Base-by-base conservation (phyloP, 1,284 basidiomycete species). In the Xerocomus amazonicus region DNA sequence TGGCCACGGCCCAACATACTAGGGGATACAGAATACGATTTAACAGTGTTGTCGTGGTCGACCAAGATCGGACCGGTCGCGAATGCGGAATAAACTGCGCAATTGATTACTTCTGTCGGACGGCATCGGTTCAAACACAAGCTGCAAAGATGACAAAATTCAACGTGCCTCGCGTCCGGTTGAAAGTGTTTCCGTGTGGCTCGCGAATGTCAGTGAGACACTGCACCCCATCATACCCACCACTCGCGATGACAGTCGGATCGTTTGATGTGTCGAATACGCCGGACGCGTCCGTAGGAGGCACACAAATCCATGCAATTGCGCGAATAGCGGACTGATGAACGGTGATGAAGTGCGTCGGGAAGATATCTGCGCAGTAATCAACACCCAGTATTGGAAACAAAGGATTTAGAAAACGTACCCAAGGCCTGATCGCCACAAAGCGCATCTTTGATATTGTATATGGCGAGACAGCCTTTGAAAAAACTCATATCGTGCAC, bases 281-380 rank as follows among this genome's bases (percentile, higher is more conserved):
- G 2, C 81, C 86, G 0, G 73, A 68, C 1, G 74, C 68, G 17
- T 73, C 73, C 8, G 72, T 70, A 0, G 79, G 76, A 2, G 92
- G 90, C 0, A 79, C 74, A 16, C 79, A 79, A 34, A 90, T 73
- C 86, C 89, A 93, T 4, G 77, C 66, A 4, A 94, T 62, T 1
- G 83, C 76, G 28, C 86, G 82, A 43, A 94, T 79, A 3, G 88
- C 84, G n/a, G 85, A 85, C 59, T 90, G 85, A 59, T 94, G 90
- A 2, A 81, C 72, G 5, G 75, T 71, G 34, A 90, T 71, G 62
- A 87, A 89, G 58, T 90, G 81, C 0, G 81, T 83, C 3, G 90
- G 90, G 3, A 85, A 70, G 14, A 83, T 57, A 31, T 76, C 73
- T 67, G 26, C 51, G 17, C 0, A 16, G 14, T 5, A 12, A 12